Evolutionary conservation across 208 protist species (phyloP), one percentile per base, ranked within the genome.

Genomic region (Crithidia bombi): DNA sequence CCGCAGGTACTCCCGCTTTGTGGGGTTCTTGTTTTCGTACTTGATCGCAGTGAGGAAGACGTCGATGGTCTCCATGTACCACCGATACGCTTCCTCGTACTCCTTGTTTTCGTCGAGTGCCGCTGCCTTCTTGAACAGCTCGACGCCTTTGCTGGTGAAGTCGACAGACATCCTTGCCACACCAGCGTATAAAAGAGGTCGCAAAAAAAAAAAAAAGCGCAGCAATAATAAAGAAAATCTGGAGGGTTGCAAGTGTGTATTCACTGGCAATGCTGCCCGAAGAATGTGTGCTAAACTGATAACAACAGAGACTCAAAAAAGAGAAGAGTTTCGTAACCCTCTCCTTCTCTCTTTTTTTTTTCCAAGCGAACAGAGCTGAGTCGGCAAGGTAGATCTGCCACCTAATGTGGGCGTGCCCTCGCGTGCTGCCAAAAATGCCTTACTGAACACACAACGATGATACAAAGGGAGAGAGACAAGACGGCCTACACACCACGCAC

Each of bases 11-110:
- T 98, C 87, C 51, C 93, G 98, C 75, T 98, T 98, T 61, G 95
- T 95, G 51, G 82, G 83, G 59, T 96, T 98, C 81, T 98, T 97
- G 35, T 89, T 93, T 67, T 92, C 90, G 87, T 98, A 98, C 87
- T 98, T 99, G 33, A 98, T 89, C 41, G 93, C 96, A 5, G 87
- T 97, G 55, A 98, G 78, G 65, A 99, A 98, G 35, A 96, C 94
- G 14, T 99, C 95, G 47, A 99, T 87, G 14, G 88, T 92, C 75
- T 98, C 81, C 62, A 93, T 94, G 86, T 99, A 99, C 75, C 87
- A 86, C 25, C 74, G 78, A 67, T 98, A 92, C 51, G 97, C 98
- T 65, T 98, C 87, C 14, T 95, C 86, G 70, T 98, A 98, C 44
- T 98, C 91, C 62, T 98, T 96, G 35, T 76, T 75, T 55, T 96